Percentiles rank a stretch among this genome's conserved stretches.
Conservation (phyloP, 2,329 filamentous ascomycete genomes). For the Pestalotiopsis sp. region DNA sequence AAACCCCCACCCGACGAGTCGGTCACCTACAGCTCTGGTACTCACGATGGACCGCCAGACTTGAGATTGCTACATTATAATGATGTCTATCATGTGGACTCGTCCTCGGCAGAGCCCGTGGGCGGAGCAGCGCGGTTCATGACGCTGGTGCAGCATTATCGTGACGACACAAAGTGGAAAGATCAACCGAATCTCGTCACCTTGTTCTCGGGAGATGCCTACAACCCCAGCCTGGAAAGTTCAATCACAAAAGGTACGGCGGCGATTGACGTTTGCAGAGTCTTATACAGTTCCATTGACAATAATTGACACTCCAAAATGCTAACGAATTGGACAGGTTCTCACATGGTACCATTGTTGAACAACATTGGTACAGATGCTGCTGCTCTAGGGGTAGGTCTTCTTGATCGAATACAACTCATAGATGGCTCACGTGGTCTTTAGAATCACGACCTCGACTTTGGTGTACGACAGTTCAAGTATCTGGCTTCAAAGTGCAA, state of each 20-base stretch:
- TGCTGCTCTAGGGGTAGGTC: slow-evolving; percentile 76
- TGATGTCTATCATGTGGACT: slow-evolving; percentile 89
- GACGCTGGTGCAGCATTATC: slow-evolving; percentile 76
- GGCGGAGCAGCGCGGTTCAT: slow-evolving; percentile 84
- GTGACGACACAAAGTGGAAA: slow-evolving; percentile 59
- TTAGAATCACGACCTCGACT: slow-evolving; percentile 90
- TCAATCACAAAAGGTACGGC: slow-evolving; percentile 79
- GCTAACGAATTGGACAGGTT: slow-evolving; percentile 43
- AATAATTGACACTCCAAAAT: too few relatives aligned
- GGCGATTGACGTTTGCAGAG: too few relatives aligned
- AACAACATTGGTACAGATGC: slow-evolving; percentile 78
- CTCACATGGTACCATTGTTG: slow-evolving; percentile 86
- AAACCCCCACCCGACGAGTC: slow-evolving; percentile 33
- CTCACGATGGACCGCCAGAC: slow-evolving; percentile 57
- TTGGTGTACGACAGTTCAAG: slow-evolving; percentile 80
- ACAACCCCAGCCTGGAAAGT: slow-evolving; percentile 88
- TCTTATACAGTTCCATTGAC: too few relatives aligned
- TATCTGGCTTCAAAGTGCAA: slow-evolving; percentile 73
- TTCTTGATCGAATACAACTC: slow-evolving; percentile 11
- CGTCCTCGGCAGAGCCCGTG: slow-evolving; percentile 75
- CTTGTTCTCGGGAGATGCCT: slow-evolving; percentile 89
- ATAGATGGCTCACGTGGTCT: slow-evolving; percentile 15
- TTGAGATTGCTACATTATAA: slow-evolving; percentile 89
- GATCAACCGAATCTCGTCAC: slow-evolving; percentile 71
- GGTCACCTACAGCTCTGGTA: slow-evolving; percentile 32